These are phyloP conservation scores for Starmerella geochares DNA, from an alignment of 805 yeast species.

Conservation along the genomic window DNA sequence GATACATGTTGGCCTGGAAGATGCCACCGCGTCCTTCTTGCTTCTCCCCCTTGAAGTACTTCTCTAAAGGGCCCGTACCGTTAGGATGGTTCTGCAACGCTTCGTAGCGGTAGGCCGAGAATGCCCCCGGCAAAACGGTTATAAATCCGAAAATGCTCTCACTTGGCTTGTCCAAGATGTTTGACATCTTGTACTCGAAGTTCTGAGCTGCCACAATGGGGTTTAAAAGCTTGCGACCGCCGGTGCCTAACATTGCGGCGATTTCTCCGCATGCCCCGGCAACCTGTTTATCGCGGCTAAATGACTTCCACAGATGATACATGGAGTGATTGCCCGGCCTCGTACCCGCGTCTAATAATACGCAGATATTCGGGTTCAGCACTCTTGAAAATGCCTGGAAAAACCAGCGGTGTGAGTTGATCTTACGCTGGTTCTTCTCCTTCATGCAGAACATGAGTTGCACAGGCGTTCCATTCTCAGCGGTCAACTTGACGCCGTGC, in stretches of 20 bases:
- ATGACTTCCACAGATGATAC: conserved; percentile 82
- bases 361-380: conserved; percentile 70
- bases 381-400: conserved; percentile 83
- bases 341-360: conserved; percentile 88
- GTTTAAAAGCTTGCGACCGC: conserved; percentile 48
- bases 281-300: conserved; percentile 60
- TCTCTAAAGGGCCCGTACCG: conserved; percentile 77
- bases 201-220: conserved; percentile 95
- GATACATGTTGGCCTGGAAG: conserved; percentile 90
- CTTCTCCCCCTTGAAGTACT: conserved; percentile 87
- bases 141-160: conserved; percentile 92
- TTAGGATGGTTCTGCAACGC: conserved; percentile 58
- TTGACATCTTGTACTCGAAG: conserved; percentile 92
- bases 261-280: conserved; percentile 99
- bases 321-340: conserved; percentile 76
- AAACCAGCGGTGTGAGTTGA: conserved; percentile 95
- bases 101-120: conserved; percentile 80
- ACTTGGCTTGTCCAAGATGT: conserved; percentile 89
- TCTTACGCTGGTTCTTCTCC: conserved; percentile 79
- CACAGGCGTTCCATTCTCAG: conserved; percentile 63
- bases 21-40: conserved; percentile 65
- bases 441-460: conserved; percentile 84
- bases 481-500: conserved; percentile 47
- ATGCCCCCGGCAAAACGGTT: conserved; percentile 92
- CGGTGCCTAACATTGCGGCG: conserved; percentile 67